Base-by-base conservation (phyloP, 768 basidiomycete genomes). In the Harrya chromipes region DNA sequence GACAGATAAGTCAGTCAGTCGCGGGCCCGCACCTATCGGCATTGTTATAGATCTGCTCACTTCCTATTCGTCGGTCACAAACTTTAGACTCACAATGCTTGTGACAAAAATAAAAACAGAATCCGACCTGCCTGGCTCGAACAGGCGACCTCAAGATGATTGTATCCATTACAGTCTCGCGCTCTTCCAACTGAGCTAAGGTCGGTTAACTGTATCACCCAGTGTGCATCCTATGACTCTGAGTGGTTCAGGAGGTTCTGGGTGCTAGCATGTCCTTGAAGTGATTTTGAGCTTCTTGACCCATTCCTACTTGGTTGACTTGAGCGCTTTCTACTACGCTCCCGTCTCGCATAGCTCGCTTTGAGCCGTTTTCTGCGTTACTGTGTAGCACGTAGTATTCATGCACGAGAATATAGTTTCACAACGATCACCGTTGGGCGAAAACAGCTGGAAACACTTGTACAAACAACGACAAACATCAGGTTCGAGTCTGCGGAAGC, bases 61-160 rank as follows among this genome's bases (percentile, higher is more conserved):
- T n/a, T n/a, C n/a, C n/a, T n/a, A n/a, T n/a, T n/a, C n/a, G n/a
- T n/a, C n/a, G n/a, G n/a, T n/a, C n/a, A n/a, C n/a, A n/a, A n/a
- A n/a, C n/a, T n/a, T n/a, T n/a, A n/a, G n/a, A n/a, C n/a, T n/a
- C n/a, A n/a, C n/a, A n/a, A n/a, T 23, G 23, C 23, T 23, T 23
- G 23, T 23, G 6, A 14, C 31, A 31, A 31, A 12, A 47, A 40
- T 33, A 49, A 48, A 17, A 37, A 20, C n/a, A 36, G n/a, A 38
- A 40, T 79, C 76, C 76, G 72, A 75, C 69, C 72, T 78, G 75
- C 76, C 79, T 78, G 78, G 78, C 58, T 80, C 77, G 78, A 80
- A 79, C 78, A 77, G 79, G 76, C 75, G 76, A 78, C 78, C 66
- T 74, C 72, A 72, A 78, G 76, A 78, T 78, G 43, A 52, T 27